Conservation (phyloP, 2,329 filamentous ascomycete genomes). For the Cordyceps javanica region DNA sequence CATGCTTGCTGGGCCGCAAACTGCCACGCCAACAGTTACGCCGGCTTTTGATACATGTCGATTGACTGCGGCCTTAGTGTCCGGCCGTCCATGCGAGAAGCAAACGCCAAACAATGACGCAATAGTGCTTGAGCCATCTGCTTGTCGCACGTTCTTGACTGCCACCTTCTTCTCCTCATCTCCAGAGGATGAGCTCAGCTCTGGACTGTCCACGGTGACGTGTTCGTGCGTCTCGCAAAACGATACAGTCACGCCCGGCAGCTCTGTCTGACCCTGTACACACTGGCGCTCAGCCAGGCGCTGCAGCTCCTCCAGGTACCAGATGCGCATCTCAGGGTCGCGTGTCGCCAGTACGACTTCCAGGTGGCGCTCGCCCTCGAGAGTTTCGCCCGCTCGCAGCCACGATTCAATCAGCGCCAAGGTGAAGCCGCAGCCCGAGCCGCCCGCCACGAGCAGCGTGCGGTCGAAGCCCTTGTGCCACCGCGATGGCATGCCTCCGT, state of each 20-base stretch:
- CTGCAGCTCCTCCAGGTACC: slow-evolving; percentile 21
- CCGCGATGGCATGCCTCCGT: slow-evolving; percentile 41
- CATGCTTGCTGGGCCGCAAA: slow-evolving; percentile 21
- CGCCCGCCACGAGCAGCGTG: slow-evolving; percentile 45
- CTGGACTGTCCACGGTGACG: not conserved
- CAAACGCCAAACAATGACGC: slow-evolving; percentile 8
- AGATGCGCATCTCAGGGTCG: slow-evolving; percentile 21
- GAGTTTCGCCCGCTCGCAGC: not conserved
- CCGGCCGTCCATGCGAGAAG: slow-evolving; percentile 18
- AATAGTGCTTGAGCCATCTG: not conserved
- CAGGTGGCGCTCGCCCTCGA: not conserved
- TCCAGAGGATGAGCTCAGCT: not conserved
- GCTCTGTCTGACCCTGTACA: not conserved
- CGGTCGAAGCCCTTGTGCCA: slow-evolving; percentile 34
- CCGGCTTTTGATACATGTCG: not conserved
- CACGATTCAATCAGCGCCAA: slow-evolving; percentile 41
- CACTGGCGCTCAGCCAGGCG: slow-evolving; percentile 12
- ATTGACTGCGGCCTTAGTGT: slow-evolving; percentile 10
- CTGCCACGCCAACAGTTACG: slow-evolving; percentile 17
- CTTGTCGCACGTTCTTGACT: not conserved
- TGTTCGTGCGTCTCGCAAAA: slow-evolving; percentile 11
- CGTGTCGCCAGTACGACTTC: slow-evolving; percentile 25
- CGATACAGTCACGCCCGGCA: slow-evolving; percentile 10
- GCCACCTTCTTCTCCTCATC: slow-evolving; percentile 1
- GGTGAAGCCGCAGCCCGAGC: slow-evolving; percentile 49